phyloP scores from a whole-genome alignment of 495 filamentous ascomycete genomes.

The Bombardia bombarda region DNA sequence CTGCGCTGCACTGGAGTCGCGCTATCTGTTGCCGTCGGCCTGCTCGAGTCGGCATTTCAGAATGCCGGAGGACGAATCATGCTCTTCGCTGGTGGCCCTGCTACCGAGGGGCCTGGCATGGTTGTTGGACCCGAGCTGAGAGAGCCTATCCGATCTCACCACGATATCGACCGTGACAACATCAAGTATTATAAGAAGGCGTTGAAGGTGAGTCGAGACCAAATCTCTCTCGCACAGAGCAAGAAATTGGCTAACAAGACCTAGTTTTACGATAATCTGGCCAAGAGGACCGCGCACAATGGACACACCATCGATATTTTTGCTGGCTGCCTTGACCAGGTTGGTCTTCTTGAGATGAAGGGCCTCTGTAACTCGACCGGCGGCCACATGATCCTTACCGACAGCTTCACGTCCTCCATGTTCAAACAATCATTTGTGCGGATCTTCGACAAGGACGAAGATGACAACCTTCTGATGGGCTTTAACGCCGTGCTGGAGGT shows the following conservation, averaged over 20 bases:
- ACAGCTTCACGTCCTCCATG: constrained; percentile 98
- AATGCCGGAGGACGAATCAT: constrained; percentile 94
- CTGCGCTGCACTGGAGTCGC: constrained; percentile 94
- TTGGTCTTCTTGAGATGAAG: constrained; percentile 98
- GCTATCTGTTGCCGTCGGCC: constrained; percentile 84
- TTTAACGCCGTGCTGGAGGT: constrained; percentile 98
- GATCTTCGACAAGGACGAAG: constrained; percentile 92
- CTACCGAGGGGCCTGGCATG: constrained; percentile 93
- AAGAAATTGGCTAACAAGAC: constrained; percentile 18
- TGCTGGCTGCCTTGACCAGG: constrained; percentile 96
- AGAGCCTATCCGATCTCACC: constrained; percentile 96
- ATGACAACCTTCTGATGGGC: constrained; percentile 94
- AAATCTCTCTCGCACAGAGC: too few species aligned
- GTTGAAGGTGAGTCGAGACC: constrained; percentile 63
- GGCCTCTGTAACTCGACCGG: constrained; percentile 92
- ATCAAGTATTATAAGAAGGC: constrained; percentile 99
- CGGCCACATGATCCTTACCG: constrained; percentile 96
- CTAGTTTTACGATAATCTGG: constrained; percentile 93
- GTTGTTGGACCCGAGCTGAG: constrained; percentile 96
- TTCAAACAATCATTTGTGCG: constrained; percentile 99
- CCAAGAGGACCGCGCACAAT: constrained; percentile 94
- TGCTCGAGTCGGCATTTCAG: constrained; percentile 91
- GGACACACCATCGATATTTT: constrained; percentile 98
- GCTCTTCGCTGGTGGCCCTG: constrained; percentile 92
- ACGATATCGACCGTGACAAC: constrained; percentile 97